Evolutionary conservation across 352 stramenopile species (phyloP).

Genomic region (Phytophthora hibernalis): DNA sequence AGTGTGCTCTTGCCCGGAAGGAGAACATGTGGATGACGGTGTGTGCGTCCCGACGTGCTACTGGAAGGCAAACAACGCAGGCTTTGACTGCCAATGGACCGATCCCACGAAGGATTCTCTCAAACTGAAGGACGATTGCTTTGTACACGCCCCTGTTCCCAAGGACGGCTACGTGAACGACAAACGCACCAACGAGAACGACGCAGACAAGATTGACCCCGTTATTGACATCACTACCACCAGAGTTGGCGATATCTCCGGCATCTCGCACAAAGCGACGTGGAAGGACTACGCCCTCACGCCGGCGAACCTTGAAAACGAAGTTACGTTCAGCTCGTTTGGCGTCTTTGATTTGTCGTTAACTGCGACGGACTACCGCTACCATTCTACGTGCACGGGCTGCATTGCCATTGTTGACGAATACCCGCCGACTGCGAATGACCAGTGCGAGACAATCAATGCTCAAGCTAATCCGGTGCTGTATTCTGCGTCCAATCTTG

Average conservation of each 20-base stretch:
- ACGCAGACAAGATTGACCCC: slow-evolving; percentile 2
- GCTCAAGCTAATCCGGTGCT: neutral
- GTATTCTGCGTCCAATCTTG: slow-evolving; percentile 10
- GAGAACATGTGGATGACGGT: slow-evolving; percentile 4
- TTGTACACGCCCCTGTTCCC: slow-evolving; percentile 3
- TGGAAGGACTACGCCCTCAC: slow-evolving; percentile 13
- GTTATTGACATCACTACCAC: slow-evolving; percentile 22
- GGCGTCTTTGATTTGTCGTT: slow-evolving; percentile 37
- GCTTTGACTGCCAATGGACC: slow-evolving; percentile 6
- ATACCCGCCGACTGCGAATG: slow-evolving; percentile 6
- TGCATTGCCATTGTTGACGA: slow-evolving; percentile 30
- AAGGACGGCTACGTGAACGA: slow-evolving; percentile 40
- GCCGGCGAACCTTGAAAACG: slow-evolving; percentile 20
- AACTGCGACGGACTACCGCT: slow-evolving; percentile 33
- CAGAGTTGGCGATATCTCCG: neutral
- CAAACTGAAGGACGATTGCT: slow-evolving; percentile 12
- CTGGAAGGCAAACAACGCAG: slow-evolving; percentile 16
- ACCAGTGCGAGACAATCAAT: slow-evolving; percentile 10
- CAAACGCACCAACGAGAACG: slow-evolving; percentile 19
- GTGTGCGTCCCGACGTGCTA: slow-evolving; percentile 11
- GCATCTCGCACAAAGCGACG: slow-evolving; percentile 5
- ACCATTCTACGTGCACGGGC: slow-evolving; percentile 19
- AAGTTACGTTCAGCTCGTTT: slow-evolving; percentile 32
- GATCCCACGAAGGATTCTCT: neutral
- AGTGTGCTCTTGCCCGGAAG: slow-evolving; percentile 3